Percentiles rank a stretch among this genome's conserved stretches.
These are phyloP conservation scores for Fusarium austroafricanum DNA, from an alignment of 2,329 filamentous ascomycete species.

Conservation along the genomic window DNA sequence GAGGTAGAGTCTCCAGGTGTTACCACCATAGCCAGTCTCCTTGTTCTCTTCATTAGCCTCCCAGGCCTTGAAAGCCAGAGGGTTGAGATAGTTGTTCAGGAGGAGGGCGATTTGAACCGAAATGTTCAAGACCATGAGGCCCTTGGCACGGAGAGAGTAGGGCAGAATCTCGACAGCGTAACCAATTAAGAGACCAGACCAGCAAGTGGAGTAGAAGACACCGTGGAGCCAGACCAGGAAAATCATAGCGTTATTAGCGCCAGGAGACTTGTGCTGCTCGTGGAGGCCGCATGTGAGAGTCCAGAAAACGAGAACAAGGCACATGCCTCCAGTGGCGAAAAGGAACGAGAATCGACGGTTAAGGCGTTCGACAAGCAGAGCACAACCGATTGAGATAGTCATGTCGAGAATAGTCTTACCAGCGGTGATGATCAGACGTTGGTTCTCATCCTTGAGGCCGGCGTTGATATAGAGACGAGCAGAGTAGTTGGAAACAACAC, in stretches of 20 bases:
- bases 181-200: slow-evolving; percentile 67
- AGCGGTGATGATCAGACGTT: slow-evolving; percentile 65
- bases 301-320: slow-evolving; percentile 61
- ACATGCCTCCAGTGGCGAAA: slow-evolving; percentile 61
- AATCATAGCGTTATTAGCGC: slow-evolving; percentile 65
- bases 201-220: slow-evolving; percentile 69
- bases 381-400: slow-evolving; percentile 66
- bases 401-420: slow-evolving; percentile 71
- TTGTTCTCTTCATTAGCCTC: background rate
- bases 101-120: slow-evolving; percentile 70
- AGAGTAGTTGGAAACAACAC: slow-evolving; percentile 74
- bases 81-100: slow-evolving; percentile 64
- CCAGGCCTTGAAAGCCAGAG: background rate
- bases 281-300: slow-evolving; percentile 66
- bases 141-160: slow-evolving; percentile 68
- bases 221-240: slow-evolving; percentile 70
- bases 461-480: slow-evolving; percentile 70
- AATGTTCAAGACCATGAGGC: slow-evolving; percentile 73
- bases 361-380: slow-evolving; percentile 61
- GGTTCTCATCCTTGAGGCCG: slow-evolving; percentile 67
- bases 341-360: slow-evolving; percentile 67
- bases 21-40: slow-evolving; percentile 63
- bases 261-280: slow-evolving; percentile 54
- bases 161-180: slow-evolving; percentile 70
- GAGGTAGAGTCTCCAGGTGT: slow-evolving; percentile 73